Base-by-base conservation (phyloP, 2,329 filamentous ascomycete species). In the Colletotrichum sp. region DNA sequence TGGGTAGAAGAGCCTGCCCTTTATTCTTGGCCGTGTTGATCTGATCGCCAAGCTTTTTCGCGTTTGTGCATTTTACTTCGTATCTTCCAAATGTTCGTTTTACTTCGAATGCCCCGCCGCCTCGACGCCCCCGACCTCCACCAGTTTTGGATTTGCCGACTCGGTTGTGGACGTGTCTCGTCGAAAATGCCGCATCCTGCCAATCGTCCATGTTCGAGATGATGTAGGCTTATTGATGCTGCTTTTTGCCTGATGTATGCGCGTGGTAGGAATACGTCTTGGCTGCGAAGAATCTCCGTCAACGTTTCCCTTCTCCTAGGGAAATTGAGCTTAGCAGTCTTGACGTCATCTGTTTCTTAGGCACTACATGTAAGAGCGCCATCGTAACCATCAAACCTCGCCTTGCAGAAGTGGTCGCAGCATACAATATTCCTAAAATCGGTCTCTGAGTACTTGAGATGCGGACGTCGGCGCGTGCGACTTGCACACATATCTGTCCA, bases 161-260 rank as follows among this genome's bases (percentile, higher is more conserved):
- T 16, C 70, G 59, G 24, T 74, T 76, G 21, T 76, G 74, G 10
- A 76, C 28, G 18, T 76, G 74, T 32, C 74, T 43, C 4, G 70
- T 21, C 10, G 57, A 60, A 14, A 76, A 69, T 6, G 59, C 74
- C n/a, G 74, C 28, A 10, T 76, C 74, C 68, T 76, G 70, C 74
- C 74, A 76, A 14, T 76, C 74, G 13, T 65, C 48, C 74, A 76
- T 76, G 5, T 4, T 36, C 21, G 1, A n/a, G 6, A 32, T 59
- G 10, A 30, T 61, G 4, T 13, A 34, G 7, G 0, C 28, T 34
- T 28, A 4, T 28, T 34, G 43, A 52, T 52, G n/a, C 6, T 52
- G 43, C 1, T 7, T 13, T 52, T 28, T n/a, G n/a, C n/a, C n/a
- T 21, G 43, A 0, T 21, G 12, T 12, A 52, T 12, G 1, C 4